Conservation (phyloP, 2,329 filamentous ascomycete genomes). For the Colletotrichum trifolii region DNA sequence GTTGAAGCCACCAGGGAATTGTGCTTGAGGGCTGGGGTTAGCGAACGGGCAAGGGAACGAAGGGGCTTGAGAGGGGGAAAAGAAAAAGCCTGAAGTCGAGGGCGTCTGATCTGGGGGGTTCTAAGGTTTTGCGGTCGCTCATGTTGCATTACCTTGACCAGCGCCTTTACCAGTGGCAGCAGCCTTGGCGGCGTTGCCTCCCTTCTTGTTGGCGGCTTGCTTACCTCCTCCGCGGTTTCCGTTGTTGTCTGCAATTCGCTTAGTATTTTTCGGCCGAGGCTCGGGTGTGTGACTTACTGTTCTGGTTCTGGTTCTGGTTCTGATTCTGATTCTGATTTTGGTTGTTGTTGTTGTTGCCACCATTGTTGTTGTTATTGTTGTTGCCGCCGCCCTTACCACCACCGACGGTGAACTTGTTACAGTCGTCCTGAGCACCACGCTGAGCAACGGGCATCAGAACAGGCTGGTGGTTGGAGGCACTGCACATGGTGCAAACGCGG, state of each 20-base stretch:
- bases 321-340: constrained; percentile 37
- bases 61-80: constrained; percentile 5
- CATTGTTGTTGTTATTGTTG: constrained; percentile 36
- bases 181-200: constrained; percentile 4
- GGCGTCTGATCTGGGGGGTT: constrained; percentile 16
- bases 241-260: constrained; percentile 8
- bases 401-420: constrained; percentile 45
- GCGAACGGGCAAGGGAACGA: not conserved
- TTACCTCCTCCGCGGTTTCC: constrained; percentile 16
- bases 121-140: constrained; percentile 9
- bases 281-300: constrained; percentile 7
- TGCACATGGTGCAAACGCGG: constrained; percentile 72
- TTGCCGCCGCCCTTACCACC: constrained; percentile 40
- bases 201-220: constrained; percentile 15
- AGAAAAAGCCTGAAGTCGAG: not conserved
- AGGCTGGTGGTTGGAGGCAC: constrained; percentile 74
- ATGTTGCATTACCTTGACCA: constrained; percentile 30
- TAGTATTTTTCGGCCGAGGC: not conserved
- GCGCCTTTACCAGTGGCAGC: constrained; percentile 23
- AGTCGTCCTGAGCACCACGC: constrained; percentile 75
- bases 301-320: constrained; percentile 37
- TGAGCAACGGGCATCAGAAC: constrained; percentile 75
- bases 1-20: constrained; percentile 21
- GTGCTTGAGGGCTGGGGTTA: constrained; percentile 14
- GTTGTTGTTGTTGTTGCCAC: constrained; percentile 37